A percentile compares a stretch with the other conserved stretches of the same genome.
Evolutionary conservation across 2,329 filamentous ascomycete genomes (phyloP).

Genomic region (Penicillium palitans): DNA sequence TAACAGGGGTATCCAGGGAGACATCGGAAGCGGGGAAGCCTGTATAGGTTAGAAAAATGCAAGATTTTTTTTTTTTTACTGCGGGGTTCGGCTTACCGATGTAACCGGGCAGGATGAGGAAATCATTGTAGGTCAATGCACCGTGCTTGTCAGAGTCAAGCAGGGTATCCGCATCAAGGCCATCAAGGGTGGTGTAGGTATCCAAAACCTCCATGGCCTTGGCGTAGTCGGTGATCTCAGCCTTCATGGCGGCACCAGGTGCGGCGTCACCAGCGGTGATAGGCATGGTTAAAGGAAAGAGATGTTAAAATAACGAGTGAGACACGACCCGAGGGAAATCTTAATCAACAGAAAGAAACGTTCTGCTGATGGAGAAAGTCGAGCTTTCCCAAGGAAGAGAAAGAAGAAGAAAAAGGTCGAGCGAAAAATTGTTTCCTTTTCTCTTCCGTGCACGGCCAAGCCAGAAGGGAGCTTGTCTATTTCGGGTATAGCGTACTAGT

Average conservation of each 20-base stretch:
- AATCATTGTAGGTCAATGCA: constrained; percentile 98
- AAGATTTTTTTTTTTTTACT: neutral
- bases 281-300: constrained; percentile 58
- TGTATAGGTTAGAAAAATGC: constrained; percentile 28
- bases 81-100: constrained; percentile 62
- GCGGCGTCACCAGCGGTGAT: constrained; percentile 63
- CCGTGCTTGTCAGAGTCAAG: constrained; percentile 90
- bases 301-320: constrained; percentile 31
- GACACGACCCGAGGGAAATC: constrained; percentile 21
- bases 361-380: constrained; percentile 62
- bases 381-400: constrained; percentile 58
- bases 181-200: constrained; percentile 77
- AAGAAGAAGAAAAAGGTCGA: constrained; percentile 44
- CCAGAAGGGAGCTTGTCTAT: constrained; percentile 16
- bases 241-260: constrained; percentile 50
- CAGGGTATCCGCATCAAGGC: constrained; percentile 80
- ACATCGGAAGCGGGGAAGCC: constrained; percentile 91
- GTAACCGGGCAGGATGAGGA: constrained; percentile 93
- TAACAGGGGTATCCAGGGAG: constrained; percentile 83
- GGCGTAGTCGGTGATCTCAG: constrained; percentile 68
- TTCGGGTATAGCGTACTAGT: constrained; percentile 26
- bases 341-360: constrained; percentile 50
- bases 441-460: constrained; percentile 27
- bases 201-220: constrained; percentile 78
- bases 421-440: constrained; percentile 35